phyloP scores from a whole-genome alignment of 345 rosid species.

The Ailanthus altissimus region DNA sequence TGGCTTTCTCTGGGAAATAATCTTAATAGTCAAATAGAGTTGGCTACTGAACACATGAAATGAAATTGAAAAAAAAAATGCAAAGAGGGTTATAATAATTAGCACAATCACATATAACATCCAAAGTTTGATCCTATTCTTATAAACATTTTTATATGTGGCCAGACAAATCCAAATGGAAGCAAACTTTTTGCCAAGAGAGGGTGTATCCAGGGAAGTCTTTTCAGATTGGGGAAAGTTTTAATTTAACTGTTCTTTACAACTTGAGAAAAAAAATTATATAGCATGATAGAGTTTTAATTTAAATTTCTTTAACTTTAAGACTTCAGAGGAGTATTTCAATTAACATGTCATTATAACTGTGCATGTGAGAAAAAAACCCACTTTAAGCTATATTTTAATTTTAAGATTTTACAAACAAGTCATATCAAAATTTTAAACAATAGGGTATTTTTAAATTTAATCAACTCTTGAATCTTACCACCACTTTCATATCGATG shows the following conservation, averaged over 20 bases:
- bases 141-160: not conserved
- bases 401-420: not conserved
- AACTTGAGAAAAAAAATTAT: no score
- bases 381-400: not conserved
- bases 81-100: not conserved
- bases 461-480: not conserved
- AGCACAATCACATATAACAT: conserved; percentile 20
- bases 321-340: no score
- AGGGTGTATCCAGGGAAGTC: conserved; percentile 8
- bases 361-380: no score
- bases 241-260: not conserved
- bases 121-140: conserved; percentile 37
- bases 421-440: not conserved
- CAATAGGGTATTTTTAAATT: not conserved
- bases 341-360: no score
- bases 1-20: conserved; percentile 31
- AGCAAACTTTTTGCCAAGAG: conserved; percentile 37
- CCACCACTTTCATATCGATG: no score
- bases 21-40: conserved; percentile 64
- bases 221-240: not conserved
- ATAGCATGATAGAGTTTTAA: no score
- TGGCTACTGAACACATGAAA: conserved; percentile 40
- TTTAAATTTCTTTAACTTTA: no score
- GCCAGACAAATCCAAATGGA: conserved; percentile 24
- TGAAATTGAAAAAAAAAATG: not conserved